Evolutionary conservation across 139 green algal species (phyloP).

Genomic region (Tetratostichococcus sp.): DNA sequence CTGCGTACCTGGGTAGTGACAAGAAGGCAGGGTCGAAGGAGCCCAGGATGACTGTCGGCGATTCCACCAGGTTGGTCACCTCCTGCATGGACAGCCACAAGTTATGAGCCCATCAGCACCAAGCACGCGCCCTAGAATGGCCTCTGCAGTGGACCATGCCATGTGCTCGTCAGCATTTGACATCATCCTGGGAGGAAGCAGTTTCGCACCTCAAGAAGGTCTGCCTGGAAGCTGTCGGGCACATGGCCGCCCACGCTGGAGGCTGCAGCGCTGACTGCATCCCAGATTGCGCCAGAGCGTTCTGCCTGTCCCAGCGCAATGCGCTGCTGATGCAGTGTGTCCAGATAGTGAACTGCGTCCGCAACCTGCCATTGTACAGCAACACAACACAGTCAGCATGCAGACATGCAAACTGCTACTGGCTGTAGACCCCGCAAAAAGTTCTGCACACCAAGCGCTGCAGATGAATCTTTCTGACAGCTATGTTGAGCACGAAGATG

Average conservation of each 20-base stretch:
- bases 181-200: no score
- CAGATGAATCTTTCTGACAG: no score
- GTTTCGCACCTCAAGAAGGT: constrained; percentile 47
- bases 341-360: constrained; percentile 61
- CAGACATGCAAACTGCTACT: no score
- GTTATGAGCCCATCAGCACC: no score
- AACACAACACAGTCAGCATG: neutral
- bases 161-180: no score
- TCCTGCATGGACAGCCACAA: constrained; percentile 31
- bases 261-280: constrained; percentile 39
- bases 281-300: constrained; percentile 69
- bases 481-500: no score
- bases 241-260: constrained; percentile 32
- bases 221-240: constrained; percentile 45
- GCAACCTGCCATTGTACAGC: constrained; percentile 14
- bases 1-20: constrained; percentile 72
- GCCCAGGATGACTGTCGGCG: constrained; percentile 76
- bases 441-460: no score
- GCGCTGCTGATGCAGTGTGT: constrained; percentile 36
- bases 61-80: constrained; percentile 89
- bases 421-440: no score
- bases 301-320: constrained; percentile 60
- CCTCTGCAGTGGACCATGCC: no score
- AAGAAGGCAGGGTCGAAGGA: constrained; percentile 83
- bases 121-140: no score